These are phyloP conservation scores for Xylariaceae sp. DNA, from an alignment of 2,329 filamentous ascomycete species.

Conservation along the genomic window DNA sequence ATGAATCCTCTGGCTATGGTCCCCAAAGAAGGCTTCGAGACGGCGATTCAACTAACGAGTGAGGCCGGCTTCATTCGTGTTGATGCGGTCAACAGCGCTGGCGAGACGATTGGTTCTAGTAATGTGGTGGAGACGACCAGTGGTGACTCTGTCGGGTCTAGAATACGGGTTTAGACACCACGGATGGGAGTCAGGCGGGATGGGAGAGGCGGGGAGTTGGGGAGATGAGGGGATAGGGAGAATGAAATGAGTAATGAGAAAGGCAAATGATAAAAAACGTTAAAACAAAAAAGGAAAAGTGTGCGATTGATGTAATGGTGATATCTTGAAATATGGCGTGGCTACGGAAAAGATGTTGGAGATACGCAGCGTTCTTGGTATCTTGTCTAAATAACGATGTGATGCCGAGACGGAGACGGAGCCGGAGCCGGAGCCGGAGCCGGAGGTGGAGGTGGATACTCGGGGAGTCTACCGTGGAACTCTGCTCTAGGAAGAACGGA, in stretches of 20 bases:
- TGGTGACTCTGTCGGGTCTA: constrained; percentile 17
- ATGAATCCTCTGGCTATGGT: constrained; percentile 12
- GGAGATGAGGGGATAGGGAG: background rate
- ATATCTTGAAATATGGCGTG: too few species aligned
- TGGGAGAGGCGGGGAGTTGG: background rate
- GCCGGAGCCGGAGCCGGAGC: too few species aligned
- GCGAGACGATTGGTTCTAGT: constrained; percentile 16
- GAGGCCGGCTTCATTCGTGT: constrained; percentile 18
- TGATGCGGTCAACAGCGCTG: constrained; percentile 15
- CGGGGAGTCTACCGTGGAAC: too few species aligned
- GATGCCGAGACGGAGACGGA: too few species aligned
- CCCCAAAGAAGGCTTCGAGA: constrained; percentile 22
- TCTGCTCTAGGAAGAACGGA: too few species aligned
- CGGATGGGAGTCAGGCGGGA: background rate
- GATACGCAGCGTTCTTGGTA: too few species aligned
- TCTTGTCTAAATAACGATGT: too few species aligned
- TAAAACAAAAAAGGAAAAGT: background rate
- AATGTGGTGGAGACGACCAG: constrained; percentile 21
- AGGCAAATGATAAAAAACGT: background rate
- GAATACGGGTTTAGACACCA: constrained; percentile 5
- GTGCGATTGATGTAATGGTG: too few species aligned
- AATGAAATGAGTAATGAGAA: too few species aligned
- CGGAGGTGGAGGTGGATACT: too few species aligned
- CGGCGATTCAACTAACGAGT: constrained; percentile 12
- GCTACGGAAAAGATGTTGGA: too few species aligned